Evolutionary conservation across 2,329 filamentous ascomycete species (phyloP), one percentile per base, ranked within the genome.

Genomic region (Cercospora janseana): DNA sequence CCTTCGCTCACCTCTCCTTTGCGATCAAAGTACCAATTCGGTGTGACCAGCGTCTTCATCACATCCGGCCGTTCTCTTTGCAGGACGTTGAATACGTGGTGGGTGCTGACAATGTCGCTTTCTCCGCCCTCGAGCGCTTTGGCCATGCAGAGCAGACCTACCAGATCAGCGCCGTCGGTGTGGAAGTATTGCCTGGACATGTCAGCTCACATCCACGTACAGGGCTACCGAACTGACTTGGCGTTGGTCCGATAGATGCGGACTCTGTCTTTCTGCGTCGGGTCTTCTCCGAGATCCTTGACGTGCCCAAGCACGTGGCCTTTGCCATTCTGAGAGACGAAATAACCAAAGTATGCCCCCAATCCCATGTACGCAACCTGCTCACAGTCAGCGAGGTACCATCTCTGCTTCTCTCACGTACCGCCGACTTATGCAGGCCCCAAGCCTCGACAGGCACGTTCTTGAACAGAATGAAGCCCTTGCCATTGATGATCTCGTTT

Each of bases 1-100:
- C 87, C 88, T n/a, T 77, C 72, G 23, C 82, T 87, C 1, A 80
- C 82, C 74, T 95, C 89, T 10, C 89, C 89, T 73, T 95, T 95
- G 49, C 89, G 85, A 71, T 95, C 89, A 67, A 94, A 92, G 73
- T 94, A 93, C 89, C 89, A 95, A 55, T 89, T 81, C 1, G 89
- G 88, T 66, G 84, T 72, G 1, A 87, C 85, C 46, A 95, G 75
- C 4, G 83, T 77, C 67, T 87, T 81, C 0, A 88, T 84, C 1
- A 94, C 85, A 63, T 92, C 88, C 0, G 88, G 88, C 18, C 87
- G 77, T 65, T 92, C 82, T 23, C 69, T 70, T 66, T 90, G 86
- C 34, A 95, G 76, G 27, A 78, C 78, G 70, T 95, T 94, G 81
- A 86, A 95, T 21, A 94, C 86, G 57, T 83, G 74, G 68, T 95